Evolutionary conservation across 192 early-diverging fungal species (phyloP), one percentile per base, ranked within the genome.

Genomic region (Backusella sp.): DNA sequence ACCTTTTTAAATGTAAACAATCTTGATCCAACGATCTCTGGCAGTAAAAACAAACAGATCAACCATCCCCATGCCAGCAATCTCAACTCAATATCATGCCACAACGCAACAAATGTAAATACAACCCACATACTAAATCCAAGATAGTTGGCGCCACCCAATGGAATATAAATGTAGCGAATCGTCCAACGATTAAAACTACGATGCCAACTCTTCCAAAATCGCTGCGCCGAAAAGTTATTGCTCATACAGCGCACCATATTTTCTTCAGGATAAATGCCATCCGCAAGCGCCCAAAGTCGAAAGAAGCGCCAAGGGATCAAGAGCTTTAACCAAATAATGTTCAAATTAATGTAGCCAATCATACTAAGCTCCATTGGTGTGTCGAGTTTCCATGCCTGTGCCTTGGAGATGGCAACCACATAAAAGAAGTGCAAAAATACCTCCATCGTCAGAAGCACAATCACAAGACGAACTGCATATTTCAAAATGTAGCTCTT

Each of bases 231-330:
- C 21, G 95, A 96, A 85, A 97, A 99, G 82, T 98, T 96, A 84
- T 97, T 96, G 80, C 88, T 90, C 90, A 98, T 96, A 81, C 96
- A 99, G 5, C 96, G 91, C 6, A 91, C 90, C 96, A 99, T 98
- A 78, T 99, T 99, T 78, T 99, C 97, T 14, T 89, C 83, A 1
- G 91, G 89, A 28, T 93, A 90, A 36, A 99, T 84, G 7, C 95
- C 94, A 79, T 99, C 97, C 28, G 86, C 79, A 84, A 98, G 78
- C 0, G 95, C 96, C 97, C 97, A 99, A 67, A 98, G 86, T 42
- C 97, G 86, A 77, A 97, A 97, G 83, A 97, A 99, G 39, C 97
- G 87, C 97, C 97, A 99, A 66, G 96, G 96, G 37, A 99, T 92
- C 76, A 97, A 84, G 19, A 99, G 80, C 88, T 93, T 97, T 21